Evolutionary conservation across 495 filamentous ascomycete genomes (phyloP).

Genomic region (Tuber brumale): DNA sequence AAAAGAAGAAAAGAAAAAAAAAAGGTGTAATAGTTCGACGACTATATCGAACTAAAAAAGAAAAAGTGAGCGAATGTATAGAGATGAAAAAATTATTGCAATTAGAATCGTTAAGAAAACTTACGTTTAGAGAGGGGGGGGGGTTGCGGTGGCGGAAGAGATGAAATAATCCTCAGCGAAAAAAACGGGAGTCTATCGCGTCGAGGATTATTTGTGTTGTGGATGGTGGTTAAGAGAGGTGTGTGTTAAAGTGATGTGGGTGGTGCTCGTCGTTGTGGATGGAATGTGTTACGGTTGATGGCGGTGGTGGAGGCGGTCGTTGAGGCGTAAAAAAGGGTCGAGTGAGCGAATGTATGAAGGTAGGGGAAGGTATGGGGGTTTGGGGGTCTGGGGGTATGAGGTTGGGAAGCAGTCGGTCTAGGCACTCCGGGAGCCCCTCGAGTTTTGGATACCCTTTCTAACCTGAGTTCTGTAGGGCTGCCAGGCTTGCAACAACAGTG

Average conservation of each 20-base stretch:
- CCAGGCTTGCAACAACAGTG: constrained; percentile 2
- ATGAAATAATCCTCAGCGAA: constrained; percentile 26
- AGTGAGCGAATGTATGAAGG: constrained; percentile 38
- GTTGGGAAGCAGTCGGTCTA: constrained; percentile 21
- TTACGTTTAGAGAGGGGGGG: constrained; percentile 24
- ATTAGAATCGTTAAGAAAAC: constrained; percentile 43
- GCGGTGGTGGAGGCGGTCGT: constrained; percentile 9
- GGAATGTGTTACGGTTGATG: neutral
- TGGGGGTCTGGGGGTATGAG: constrained; percentile 39
- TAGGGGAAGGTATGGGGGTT: constrained; percentile 31
- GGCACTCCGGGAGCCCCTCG: constrained; percentile 5
- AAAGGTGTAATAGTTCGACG: constrained; percentile 34
- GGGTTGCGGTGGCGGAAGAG: constrained; percentile 19
- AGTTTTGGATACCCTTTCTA: constrained; percentile 2
- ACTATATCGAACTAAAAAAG: constrained; percentile 2
- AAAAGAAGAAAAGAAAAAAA: constrained; percentile 19
- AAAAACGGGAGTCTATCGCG: constrained; percentile 33
- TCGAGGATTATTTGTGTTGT: constrained; percentile 37
- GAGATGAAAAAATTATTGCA: constrained; percentile 42
- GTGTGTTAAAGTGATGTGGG: constrained; percentile 2
- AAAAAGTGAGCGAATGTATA: constrained; percentile 31
- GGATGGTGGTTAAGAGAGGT: neutral
- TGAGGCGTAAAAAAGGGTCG: constrained; percentile 39
- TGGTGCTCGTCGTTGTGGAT: constrained; percentile 1
- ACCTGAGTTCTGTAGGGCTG: constrained; percentile 2